Evolutionary conservation across 176 grass and related monocot genomes (phyloP).

Genomic region (Panicum miliaceum): DNA sequence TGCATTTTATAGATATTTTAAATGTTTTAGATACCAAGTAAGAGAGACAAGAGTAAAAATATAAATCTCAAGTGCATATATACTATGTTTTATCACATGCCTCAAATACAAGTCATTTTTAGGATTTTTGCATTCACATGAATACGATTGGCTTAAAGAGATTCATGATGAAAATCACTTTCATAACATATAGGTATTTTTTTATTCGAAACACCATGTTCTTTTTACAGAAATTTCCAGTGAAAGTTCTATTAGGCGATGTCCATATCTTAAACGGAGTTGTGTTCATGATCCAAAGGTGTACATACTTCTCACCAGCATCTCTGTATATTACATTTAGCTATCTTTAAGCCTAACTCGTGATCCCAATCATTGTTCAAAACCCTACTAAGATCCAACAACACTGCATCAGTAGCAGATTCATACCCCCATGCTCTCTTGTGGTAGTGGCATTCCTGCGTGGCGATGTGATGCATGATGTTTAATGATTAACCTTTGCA

Average conservation of each 20-base stretch:
- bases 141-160: background rate
- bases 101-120: background rate
- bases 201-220: background rate
- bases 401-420: background rate
- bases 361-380: conserved; percentile 33
- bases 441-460: background rate
- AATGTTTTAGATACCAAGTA: background rate
- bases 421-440: background rate
- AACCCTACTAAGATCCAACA: conserved; percentile 11
- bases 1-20: background rate
- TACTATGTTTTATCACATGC: no score
- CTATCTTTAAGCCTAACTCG: conserved; percentile 27
- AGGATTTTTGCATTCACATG: background rate
- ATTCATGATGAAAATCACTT: background rate
- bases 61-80: background rate
- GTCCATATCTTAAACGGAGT: background rate
- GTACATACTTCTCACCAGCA: background rate
- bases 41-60: background rate
- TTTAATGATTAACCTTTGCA: background rate
- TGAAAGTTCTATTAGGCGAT: background rate
- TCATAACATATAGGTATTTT: background rate
- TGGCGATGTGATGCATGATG: conserved; percentile 23
- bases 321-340: background rate
- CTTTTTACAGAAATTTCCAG: background rate
- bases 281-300: background rate